Conservation (phyloP, 164 flowering plant genomes). For the Pachysandra terminalis region DNA sequence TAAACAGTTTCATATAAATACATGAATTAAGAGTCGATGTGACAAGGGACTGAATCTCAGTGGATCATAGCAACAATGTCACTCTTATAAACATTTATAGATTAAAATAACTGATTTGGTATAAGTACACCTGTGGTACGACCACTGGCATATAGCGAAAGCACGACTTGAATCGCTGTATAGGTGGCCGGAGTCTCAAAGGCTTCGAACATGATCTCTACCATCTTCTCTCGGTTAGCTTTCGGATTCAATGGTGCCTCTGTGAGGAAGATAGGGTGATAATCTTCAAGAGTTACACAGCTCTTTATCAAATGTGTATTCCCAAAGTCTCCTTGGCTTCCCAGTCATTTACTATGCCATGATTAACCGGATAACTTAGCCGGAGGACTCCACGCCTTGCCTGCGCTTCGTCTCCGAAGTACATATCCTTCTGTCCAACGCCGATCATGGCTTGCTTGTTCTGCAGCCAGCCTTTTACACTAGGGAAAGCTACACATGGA, state of each 20-base stretch:
- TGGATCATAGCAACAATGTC: too few relatives aligned
- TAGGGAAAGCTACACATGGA: constrained; percentile 33
- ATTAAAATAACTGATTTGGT: too few relatives aligned
- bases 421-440: constrained; percentile 27
- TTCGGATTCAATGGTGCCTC: constrained; percentile 34
- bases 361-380: constrained; percentile 32
- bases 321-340: constrained; percentile 40
- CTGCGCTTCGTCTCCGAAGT: constrained; percentile 37
- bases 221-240: constrained; percentile 33
- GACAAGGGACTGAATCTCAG: too few relatives aligned
- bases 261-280: constrained; percentile 36
- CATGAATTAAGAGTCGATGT: too few relatives aligned
- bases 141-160: constrained; percentile 32
- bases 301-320: constrained; percentile 21
- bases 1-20: too few relatives aligned
- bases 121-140: constrained; percentile 40
- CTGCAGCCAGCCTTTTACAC: constrained; percentile 27
- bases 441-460: constrained; percentile 29
- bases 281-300: constrained; percentile 24
- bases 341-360: constrained; percentile 44
- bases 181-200: constrained; percentile 21
- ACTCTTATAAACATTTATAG: too few relatives aligned
- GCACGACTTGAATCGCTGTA: constrained; percentile 26
- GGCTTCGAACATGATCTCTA: constrained; percentile 31
- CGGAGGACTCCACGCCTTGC: constrained; percentile 29